A percentile compares a stretch with the other conserved stretches of the same genome.
These are phyloP conservation scores for Naganishia liquefaciens DNA, from an alignment of 1,284 basidiomycete genomes.

Conservation along the genomic window DNA sequence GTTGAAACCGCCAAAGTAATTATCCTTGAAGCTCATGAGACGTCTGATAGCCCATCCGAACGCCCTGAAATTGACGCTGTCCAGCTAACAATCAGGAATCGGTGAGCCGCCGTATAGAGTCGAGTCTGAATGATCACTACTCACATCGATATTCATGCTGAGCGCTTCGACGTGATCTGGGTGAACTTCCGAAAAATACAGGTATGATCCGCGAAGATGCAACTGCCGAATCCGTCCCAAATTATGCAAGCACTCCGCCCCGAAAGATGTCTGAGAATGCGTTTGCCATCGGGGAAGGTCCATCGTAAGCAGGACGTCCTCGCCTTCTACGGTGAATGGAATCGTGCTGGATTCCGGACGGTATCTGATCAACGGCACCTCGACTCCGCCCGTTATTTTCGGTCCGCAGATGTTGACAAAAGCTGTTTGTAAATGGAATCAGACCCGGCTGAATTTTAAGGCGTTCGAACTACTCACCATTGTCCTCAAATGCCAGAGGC, in stretches of 20 bases:
- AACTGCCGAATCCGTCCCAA: conserved; percentile 65
- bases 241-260: conserved; percentile 55
- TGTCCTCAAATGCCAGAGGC: conserved; percentile 72
- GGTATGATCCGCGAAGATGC: conserved; percentile 69
- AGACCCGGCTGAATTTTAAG: not conserved
- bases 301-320: conserved; percentile 63
- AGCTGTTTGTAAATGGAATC: conserved; percentile 57
- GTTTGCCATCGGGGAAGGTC: conserved; percentile 86
- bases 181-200: conserved; percentile 67
- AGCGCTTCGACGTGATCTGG: conserved; percentile 76
- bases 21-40: conserved; percentile 81
- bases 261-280: conserved; percentile 71
- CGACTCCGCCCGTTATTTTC: conserved; percentile 59
- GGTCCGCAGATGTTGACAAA: conserved; percentile 68
- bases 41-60: conserved; percentile 85
- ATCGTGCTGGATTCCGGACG: conserved; percentile 61
- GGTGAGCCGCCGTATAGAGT: not conserved
- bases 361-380: conserved; percentile 71
- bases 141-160: conserved; percentile 66
- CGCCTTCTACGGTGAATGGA: conserved; percentile 62
- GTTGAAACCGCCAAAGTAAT: conserved; percentile 88
- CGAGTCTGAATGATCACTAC: conserved; percentile 38
- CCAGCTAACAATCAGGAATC: conserved; percentile 38
- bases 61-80: conserved; percentile 65
- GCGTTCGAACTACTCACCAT: conserved; percentile 60